Base-by-base conservation (phyloP, 2,329 filamentous ascomycete species). In the Sclerotinia glacialis region DNA sequence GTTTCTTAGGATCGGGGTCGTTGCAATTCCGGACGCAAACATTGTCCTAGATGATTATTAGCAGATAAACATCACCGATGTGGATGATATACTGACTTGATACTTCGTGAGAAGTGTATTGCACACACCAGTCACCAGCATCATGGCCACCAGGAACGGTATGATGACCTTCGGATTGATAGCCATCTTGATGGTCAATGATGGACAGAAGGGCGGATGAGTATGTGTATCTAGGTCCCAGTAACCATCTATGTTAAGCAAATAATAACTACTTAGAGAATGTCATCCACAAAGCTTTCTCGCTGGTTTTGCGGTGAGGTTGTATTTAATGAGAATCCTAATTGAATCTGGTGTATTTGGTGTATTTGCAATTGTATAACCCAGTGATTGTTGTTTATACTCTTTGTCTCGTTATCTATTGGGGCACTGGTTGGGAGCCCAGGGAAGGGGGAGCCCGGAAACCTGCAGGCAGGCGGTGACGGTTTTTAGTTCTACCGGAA, bases 81-180 rank as follows among this genome's bases (percentile, higher is more conserved):
- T 50, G 23, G 31, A 31, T 42, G 58, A 59, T 62, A 69, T 54
- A 76, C 81, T 69, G 79, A 93, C 93, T 82, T 98, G 94, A 76
- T 93, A 97, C 77, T 99, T 99, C 73, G 94, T 97, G 75, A 99
- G 83, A 69, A 99, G 86, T 1, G 95, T 99, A 78, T 99, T 99
- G 83, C 93, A 97, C 69, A 96, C 93, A 70, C 94, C 94, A 31
- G 94, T 97, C 76, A 97, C 80, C 76, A 98, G 83, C 94, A 98
- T 98, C 92, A 97, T 96, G 74, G 84, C 89, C 78, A 98, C 92
- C 70, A 98, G 83, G 76, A 97, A 85, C 47, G 93, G 93, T 68
- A 98, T 86, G 65, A 92, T 44, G 3, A 59, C 54, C 55, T 53
- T 65, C 9, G n/a, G 44, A n/a, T n/a, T 49, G 54, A 65, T 50